Base-by-base conservation (phyloP, 352 stramenopile genomes). In the Plasmopara viticola region DNA sequence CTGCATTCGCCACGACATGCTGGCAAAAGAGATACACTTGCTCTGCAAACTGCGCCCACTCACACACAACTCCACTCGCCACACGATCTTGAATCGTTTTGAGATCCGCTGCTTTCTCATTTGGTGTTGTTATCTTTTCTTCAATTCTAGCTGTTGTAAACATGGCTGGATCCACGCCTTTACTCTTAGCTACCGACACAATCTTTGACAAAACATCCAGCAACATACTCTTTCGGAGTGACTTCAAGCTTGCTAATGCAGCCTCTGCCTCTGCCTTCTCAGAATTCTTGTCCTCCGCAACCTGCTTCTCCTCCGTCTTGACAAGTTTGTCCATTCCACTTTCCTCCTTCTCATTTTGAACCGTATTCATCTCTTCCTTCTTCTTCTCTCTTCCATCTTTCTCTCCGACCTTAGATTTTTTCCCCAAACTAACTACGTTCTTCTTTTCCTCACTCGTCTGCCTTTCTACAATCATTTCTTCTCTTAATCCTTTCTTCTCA, bases 141-240 rank as follows among this genome's bases (percentile, higher is more conserved):
- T 40, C 48, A 5, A 12, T 37, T 10, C 31, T 44, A 17, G 1
- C 37, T 15, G 9, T 59, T 0, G 73, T 78, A 28, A 84, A 80
- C 70, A 84, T 83, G 2, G 51, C 60, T 1, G 74, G 74, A 48
- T 87, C 64, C 50, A 88, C 78, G 14, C 64, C 67, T 49, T 90
- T 90, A 20, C 75, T 84, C 49, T 80, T 84, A 6, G 80, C 80
- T 6, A 90, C 80, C 10, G 77, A 88, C 17, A 79, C 67, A 60
- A 90, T 88, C 70, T 90, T 90, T 7, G 77, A 87, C 46, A 90
- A 47, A 28, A 90, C 78, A 33, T 90, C 80, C 17, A 88, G 72
- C 64, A 90, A 57, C 80, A 90, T 84, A 48, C 52, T 82, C 42
- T 72, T 70, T n/a, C 77, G 72, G 31, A 90, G 45, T 8, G 59